Percentiles rank a stretch among this genome's conserved stretches.
Conservation (phyloP, 768 basidiomycete genomes). For the Phanerochaete carnosa region DNA sequence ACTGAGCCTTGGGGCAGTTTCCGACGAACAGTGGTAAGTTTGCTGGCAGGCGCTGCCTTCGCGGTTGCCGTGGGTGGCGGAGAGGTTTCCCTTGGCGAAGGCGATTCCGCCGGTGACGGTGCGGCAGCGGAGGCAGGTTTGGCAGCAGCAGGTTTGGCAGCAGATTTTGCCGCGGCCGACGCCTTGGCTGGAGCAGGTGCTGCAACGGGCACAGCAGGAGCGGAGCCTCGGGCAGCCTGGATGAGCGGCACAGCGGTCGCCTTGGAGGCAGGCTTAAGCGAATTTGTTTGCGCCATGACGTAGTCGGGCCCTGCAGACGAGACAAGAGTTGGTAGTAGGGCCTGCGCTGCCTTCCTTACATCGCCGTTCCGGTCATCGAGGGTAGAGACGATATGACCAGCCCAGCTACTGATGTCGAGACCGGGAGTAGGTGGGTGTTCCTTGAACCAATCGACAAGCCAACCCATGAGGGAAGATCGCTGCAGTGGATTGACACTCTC, state of each 20-base stretch:
- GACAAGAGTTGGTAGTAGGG: constrained; percentile 74
- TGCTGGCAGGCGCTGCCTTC: constrained; percentile 40
- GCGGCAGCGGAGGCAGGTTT: constrained; percentile 18
- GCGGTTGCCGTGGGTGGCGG: constrained; percentile 31
- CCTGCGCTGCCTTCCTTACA: constrained; percentile 88
- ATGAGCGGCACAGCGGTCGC: constrained; percentile 82
- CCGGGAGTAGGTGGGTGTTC: constrained; percentile 50
- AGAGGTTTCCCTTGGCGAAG: constrained; percentile 46
- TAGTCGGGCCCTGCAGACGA: constrained; percentile 74
- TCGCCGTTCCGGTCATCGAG: constrained; percentile 91
- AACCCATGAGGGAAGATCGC: constrained; percentile 72
- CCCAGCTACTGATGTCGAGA: constrained; percentile 72
- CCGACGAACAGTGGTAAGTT: constrained; percentile 64
- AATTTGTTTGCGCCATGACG: constrained; percentile 81
- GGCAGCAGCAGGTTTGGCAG: constrained; percentile 22
- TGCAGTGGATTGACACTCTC: constrained; percentile 88
- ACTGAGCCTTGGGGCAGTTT: constrained; percentile 61
- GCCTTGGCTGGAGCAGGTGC: constrained; percentile 21
- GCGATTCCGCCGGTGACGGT: constrained; percentile 24
- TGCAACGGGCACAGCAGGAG: constrained; percentile 38
- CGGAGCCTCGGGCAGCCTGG: constrained; percentile 67
- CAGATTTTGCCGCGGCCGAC: not conserved
- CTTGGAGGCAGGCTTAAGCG: constrained; percentile 89
- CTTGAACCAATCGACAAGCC: constrained; percentile 80
- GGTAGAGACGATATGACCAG: constrained; percentile 60